Evolutionary conservation across 805 yeast genomes (phyloP), one percentile per base, ranked within the genome.

Genomic region (Candida lessepsii): DNA sequence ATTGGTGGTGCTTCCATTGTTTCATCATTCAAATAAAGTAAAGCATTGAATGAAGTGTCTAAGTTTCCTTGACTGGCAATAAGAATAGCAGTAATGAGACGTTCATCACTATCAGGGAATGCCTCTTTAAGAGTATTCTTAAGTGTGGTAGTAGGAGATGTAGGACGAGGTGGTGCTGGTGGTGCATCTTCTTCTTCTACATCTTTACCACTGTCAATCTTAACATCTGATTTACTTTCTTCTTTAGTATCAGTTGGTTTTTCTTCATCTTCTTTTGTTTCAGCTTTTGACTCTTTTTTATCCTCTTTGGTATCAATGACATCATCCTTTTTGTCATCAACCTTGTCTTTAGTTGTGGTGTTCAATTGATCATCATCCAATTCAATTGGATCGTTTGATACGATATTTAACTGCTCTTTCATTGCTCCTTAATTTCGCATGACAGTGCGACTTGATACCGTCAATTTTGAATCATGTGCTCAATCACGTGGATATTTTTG

Each of bases 21-120:
- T 8, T 91, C 91, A 61, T 90, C 96, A 13, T 86, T 81, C 40
- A 87, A 64, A 50, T 76, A 87, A 44, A 91, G 68, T 52, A 90
- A 67, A 0, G 96, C 97, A 59, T 83, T 85, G 68, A 91, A 91
- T 1, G 96, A 95, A 1, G 86, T 81, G 51, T 88, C 96, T 31
- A 87, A 58, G 35, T 75, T 70, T 20, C 95, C 96, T 35, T 74
- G 78, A 14, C 95, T 80, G 2, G 98, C 98, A 57, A 93, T 86
- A 41, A 90, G 68, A 1, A 87, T 82, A 20, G 95, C 89, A 40
- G 81, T 78, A 46, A 87, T 71, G 51, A 81, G 76, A 46, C 80
- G 76, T 21, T 76, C 84, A 29, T 88, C 96, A 17, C 80, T 62
- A 13, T 70, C 65, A 1, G 99, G 98, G 60, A 91, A 91, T 0